Percentiles rank a stretch among this genome's conserved stretches.
Evolutionary conservation across 352 stramenopile species (phyloP).

Genomic region (Globisporangium megalacanthum): DNA sequence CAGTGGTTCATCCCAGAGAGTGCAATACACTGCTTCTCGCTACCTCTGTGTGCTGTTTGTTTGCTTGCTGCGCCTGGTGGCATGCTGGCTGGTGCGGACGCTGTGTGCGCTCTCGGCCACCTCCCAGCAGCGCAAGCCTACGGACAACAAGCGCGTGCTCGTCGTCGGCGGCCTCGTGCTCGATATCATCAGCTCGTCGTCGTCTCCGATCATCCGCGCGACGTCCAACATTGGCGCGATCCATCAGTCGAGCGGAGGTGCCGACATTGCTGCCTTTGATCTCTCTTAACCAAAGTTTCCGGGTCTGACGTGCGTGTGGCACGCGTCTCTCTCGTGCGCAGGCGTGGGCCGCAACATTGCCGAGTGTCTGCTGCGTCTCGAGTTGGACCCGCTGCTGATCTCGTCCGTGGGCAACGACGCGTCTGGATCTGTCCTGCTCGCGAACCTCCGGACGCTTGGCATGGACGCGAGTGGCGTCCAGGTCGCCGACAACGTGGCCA

Average conservation of each 20-base stretch:
- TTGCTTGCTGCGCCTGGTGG: slow-evolving; percentile 1
- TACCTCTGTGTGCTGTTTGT: slow-evolving; percentile 2
- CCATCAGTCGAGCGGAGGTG: slow-evolving; percentile 73
- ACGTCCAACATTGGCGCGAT: slow-evolving; percentile 88
- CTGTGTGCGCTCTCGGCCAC: too few species aligned
- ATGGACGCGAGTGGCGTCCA: slow-evolving; percentile 58
- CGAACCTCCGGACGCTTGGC: slow-evolving; percentile 53
- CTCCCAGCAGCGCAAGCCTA: neutral
- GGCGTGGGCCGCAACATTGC: slow-evolving; percentile 92
- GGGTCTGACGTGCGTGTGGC: slow-evolving; percentile 1
- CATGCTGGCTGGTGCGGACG: neutral
- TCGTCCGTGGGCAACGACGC: slow-evolving; percentile 79
- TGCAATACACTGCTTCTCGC: neutral
- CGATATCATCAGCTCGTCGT: slow-evolving; percentile 80
- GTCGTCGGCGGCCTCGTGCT: slow-evolving; percentile 86
- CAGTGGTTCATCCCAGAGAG: too few species aligned
- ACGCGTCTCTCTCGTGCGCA: slow-evolving; percentile 7
- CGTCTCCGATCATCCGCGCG: slow-evolving; percentile 55
- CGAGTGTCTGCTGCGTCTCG: slow-evolving; percentile 78
- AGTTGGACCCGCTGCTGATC: slow-evolving; percentile 60
- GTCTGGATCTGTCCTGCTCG: slow-evolving; percentile 63
- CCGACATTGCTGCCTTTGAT: neutral
- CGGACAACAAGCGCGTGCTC: slow-evolving; percentile 39
- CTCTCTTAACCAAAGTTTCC: too few species aligned
- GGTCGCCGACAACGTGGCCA: slow-evolving; percentile 42